These are phyloP conservation scores for Flaveria linearis DNA, from an alignment of 129 eudicot species.

Conservation along the genomic window DNA sequence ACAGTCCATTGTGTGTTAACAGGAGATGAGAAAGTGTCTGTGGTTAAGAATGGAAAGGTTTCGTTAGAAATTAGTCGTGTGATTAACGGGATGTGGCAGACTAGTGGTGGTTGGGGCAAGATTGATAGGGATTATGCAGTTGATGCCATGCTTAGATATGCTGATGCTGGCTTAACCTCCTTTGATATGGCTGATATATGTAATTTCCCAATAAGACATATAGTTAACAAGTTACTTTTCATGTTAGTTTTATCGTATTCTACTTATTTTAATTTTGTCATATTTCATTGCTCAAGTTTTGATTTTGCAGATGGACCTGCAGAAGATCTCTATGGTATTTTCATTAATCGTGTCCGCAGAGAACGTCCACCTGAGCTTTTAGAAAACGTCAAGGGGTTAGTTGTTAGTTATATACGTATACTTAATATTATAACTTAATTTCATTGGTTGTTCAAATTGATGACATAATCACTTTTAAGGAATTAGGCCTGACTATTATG, in stretches of 20 bases:
- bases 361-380: slow-evolving; percentile 90
- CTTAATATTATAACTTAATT: neutral
- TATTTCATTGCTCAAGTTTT: neutral
- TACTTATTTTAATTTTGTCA: neutral
- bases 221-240: slow-evolving; percentile 12
- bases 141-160: slow-evolving; percentile 67
- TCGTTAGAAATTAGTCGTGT: slow-evolving; percentile 64
- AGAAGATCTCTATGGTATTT: slow-evolving; percentile 95
- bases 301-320: slow-evolving; percentile 91
- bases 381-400: slow-evolving; percentile 91
- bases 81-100: slow-evolving; percentile 88
- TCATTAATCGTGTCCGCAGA: slow-evolving; percentile 92
- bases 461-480: slow-evolving; percentile 7
- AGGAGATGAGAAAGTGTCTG: slow-evolving; percentile 42
- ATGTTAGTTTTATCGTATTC: neutral
- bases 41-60: slow-evolving; percentile 75
- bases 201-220: slow-evolving; percentile 33
- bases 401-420: slow-evolving; percentile 53
- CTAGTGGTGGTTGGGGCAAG: slow-evolving; percentile 82
- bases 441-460: too few species aligned
- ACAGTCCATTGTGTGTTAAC: slow-evolving; percentile 44
- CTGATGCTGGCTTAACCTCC: slow-evolving; percentile 69
- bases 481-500: neutral
- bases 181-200: slow-evolving; percentile 89
- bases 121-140: slow-evolving; percentile 59